Evolutionary conservation across 345 rosid genomes (phyloP).

Genomic region (Hirschfeldia incana): DNA sequence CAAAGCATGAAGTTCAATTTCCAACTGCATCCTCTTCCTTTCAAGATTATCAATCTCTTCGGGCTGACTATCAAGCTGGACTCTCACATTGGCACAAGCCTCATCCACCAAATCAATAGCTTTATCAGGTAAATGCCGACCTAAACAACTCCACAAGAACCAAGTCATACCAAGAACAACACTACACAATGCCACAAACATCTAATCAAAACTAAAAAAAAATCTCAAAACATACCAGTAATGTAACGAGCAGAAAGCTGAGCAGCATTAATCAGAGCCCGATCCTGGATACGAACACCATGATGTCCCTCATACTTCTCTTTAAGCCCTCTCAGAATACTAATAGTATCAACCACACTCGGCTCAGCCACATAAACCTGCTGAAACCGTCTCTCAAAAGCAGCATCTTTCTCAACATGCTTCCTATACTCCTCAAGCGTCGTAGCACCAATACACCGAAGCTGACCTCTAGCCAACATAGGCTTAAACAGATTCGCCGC

Average conservation of each 20-base stretch:
- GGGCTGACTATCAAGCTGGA: conserved; percentile 93
- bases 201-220: background rate
- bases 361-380: conserved; percentile 95
- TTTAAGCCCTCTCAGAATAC: conserved; percentile 87
- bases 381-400: conserved; percentile 91
- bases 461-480: conserved; percentile 95
- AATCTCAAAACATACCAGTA: conserved; percentile 54
- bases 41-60: conserved; percentile 93
- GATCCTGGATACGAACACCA: conserved; percentile 88
- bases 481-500: conserved; percentile 95
- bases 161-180: conserved; percentile 23
- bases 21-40: conserved; percentile 82
- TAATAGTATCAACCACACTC: conserved; percentile 78
- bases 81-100: conserved; percentile 94
- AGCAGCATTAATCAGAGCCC: conserved; percentile 83
- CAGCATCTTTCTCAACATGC: conserved; percentile 97
- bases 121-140: conserved; percentile 89
- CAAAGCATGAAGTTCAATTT: conserved; percentile 84
- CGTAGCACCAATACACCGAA: conserved; percentile 91
- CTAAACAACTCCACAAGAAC: conserved; percentile 32
- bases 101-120: conserved; percentile 95
- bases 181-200: background rate
- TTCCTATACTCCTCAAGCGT: conserved; percentile 89
- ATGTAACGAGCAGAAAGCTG: conserved; percentile 87
- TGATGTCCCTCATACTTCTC: conserved; percentile 96